phyloP scores from a whole-genome alignment of 352 stramenopile species.

The Blastocystis hominis region DNA sequence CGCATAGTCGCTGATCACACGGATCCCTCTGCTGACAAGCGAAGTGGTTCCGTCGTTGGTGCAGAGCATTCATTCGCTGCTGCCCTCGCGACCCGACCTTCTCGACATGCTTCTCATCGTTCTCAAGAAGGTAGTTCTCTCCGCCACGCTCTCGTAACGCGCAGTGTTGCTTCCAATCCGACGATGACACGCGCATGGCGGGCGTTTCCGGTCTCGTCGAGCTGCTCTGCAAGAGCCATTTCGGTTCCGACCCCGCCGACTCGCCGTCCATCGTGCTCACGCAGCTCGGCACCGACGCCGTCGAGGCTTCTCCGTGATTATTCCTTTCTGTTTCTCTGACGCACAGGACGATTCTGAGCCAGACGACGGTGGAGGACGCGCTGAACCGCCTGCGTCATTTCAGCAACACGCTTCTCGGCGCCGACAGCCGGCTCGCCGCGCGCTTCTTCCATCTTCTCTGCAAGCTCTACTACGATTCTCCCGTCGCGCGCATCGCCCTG shows the following conservation, averaged over 20 bases:
- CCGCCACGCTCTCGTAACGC: background rate
- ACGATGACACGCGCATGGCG: background rate
- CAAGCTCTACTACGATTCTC: background rate
- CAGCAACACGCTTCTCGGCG: background rate
- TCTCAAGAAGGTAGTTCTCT: slow-evolving; percentile 12
- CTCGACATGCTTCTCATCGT: slow-evolving; percentile 16
- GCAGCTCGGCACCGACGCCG: background rate
- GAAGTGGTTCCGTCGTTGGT: background rate
- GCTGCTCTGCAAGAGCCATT: slow-evolving; percentile 9
- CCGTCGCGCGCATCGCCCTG: background rate
- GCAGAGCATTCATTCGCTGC: slow-evolving; percentile 5
- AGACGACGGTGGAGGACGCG: slow-evolving; percentile 18
- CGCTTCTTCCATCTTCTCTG: background rate
- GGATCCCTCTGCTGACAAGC: slow-evolving; percentile 14
- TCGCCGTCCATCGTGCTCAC: background rate
- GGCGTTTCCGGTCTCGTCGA: background rate
- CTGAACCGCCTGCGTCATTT: slow-evolving; percentile 12
- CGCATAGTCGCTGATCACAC: background rate
- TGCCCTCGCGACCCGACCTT: slow-evolving; percentile 9
- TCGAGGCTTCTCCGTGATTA: background rate
- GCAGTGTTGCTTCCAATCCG: slow-evolving; percentile 46
- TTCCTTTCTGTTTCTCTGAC: background rate
- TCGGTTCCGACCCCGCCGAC: too few species aligned
- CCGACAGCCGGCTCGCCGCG: background rate
- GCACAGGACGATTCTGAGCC: background rate